phyloP scores from a whole-genome alignment of 108 stramenopile genomes.

The Cafeteria roenbergensis region DNA sequence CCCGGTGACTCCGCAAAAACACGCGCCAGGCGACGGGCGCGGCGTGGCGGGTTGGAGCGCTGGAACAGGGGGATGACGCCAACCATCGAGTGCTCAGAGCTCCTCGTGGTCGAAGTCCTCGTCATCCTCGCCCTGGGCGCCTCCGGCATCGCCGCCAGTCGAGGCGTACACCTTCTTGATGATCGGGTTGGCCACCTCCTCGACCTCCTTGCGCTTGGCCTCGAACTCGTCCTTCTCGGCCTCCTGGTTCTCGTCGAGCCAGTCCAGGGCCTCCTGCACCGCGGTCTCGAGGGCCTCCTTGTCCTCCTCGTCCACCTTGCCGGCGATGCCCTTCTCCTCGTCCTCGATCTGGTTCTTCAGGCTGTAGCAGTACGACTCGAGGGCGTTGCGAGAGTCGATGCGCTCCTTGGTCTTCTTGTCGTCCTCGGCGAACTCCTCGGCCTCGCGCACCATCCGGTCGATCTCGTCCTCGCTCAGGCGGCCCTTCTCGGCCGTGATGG shows the following conservation, averaged over 20 bases:
- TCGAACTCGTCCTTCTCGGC: constrained; percentile 68
- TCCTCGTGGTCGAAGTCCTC: too few species aligned
- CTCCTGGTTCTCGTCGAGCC: constrained; percentile 82
- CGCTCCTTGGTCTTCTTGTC: constrained; percentile 60
- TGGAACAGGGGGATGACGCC: too few species aligned
- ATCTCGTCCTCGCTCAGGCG: constrained; percentile 81
- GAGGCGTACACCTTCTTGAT: constrained; percentile 58
- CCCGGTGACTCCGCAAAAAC: too few species aligned
- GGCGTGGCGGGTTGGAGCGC: too few species aligned
- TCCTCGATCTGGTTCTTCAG: constrained; percentile 67
- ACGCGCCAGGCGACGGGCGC: too few species aligned
- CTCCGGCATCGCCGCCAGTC: constrained; percentile 38
- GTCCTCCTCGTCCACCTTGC: constrained; percentile 66
- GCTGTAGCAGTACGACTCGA: constrained; percentile 82
- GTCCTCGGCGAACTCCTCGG: constrained; percentile 75
- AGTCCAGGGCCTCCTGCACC: constrained; percentile 76
- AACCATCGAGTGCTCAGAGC: too few species aligned
- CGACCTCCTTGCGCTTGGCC: constrained; percentile 71
- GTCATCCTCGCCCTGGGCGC: too few species aligned
- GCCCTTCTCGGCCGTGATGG: constrained; percentile 88
- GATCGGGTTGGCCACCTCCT: constrained; percentile 69
- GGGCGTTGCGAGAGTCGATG: constrained; percentile 69
- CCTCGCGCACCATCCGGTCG: constrained; percentile 81
- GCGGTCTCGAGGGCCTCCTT: constrained; percentile 61
- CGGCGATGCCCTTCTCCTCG: constrained; percentile 55